Evolutionary conservation across 202 grass and related monocot genomes (phyloP), one percentile per base, ranked within the genome.

Genomic region (Miscanthus sacchariflorus): DNA sequence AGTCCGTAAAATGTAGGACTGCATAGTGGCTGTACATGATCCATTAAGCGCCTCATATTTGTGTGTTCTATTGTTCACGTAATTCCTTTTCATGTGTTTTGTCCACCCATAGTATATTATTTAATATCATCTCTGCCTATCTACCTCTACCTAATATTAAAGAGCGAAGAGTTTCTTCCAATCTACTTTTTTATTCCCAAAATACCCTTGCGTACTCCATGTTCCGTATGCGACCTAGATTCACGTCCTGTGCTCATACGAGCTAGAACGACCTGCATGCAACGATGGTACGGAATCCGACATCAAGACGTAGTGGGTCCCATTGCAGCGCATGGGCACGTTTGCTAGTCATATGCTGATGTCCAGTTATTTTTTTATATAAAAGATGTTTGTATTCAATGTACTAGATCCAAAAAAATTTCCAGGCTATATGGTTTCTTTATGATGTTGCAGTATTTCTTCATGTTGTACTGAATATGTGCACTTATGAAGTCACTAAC

Each of bases 361-460:
- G 28, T 40, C 1, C 2, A 23, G 10, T 49, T 49, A 49, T 18
- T 48, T 49, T 30, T 64, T 11, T 56, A 58, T 50, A 11, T 64
- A 25, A 50, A 18, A 50, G 6, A 30, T 5, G 13, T 50, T 18
- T 76, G 24, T 50, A 35, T 48, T 36, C 12, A 44, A 35, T 48
- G 24, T 48, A 46, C 15, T 44, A 48, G 40, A 68, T 68, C 38
- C 21, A 42, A 17, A 23, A 64, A 43, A 1, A 24, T 65, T 23
- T 33, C 58, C 49, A 58, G 64, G n/a, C 27, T 43, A 4, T 74
- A 76, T 83, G 10, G 27, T 78, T 77, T 76, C 23, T 85, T 69
- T 15, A 28, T 42, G 28, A 27, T 67, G 11, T 77, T 68, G 28
- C 19, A 68, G 13, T 36, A 66, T 77, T 76, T 30, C 17, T 68